These are phyloP conservation scores for Phoenix roebelenii DNA, from an alignment of 176 grass and related monocot genomes.

Conservation along the genomic window DNA sequence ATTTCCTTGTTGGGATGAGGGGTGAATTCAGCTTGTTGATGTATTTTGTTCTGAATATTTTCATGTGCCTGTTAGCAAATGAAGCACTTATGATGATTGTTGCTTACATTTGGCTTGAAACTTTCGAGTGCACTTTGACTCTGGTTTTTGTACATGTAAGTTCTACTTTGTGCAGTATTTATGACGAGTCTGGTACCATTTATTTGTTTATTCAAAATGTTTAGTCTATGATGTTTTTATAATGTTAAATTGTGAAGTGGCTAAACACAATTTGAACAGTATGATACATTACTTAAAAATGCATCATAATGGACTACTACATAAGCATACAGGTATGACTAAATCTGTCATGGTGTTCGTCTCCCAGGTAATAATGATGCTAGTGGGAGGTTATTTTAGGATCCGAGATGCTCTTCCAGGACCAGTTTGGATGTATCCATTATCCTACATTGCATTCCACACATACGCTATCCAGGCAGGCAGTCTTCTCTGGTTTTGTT, in stretches of 20 bases:
- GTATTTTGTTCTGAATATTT: slow-evolving; percentile 75
- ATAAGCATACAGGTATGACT: not conserved
- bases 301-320: not conserved
- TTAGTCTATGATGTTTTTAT: too few species aligned
- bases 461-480: slow-evolving; percentile 61
- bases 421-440: slow-evolving; percentile 66
- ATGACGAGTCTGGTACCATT: too few species aligned
- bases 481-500: not conserved
- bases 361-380: slow-evolving; percentile 74
- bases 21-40: slow-evolving; percentile 77
- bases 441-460: slow-evolving; percentile 72
- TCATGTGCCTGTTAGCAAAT: slow-evolving; percentile 78
- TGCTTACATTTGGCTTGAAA: slow-evolving; percentile 65
- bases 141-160: slow-evolving; percentile 79
- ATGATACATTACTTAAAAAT: too few species aligned
- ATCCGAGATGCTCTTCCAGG: slow-evolving; percentile 38
- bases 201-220: too few species aligned
- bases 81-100: slow-evolving; percentile 81
- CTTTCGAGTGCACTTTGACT: slow-evolving; percentile 57
- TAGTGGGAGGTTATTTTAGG: slow-evolving; percentile 83
- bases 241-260: too few species aligned
- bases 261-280: too few species aligned
- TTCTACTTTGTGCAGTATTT: not conserved
- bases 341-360: not conserved
- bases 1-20: slow-evolving; percentile 80